Evolutionary conservation across 1,284 basidiomycete genomes (phyloP), one percentile per base, ranked within the genome.

Genomic region (Erythrobasidium hasegawianum): DNA sequence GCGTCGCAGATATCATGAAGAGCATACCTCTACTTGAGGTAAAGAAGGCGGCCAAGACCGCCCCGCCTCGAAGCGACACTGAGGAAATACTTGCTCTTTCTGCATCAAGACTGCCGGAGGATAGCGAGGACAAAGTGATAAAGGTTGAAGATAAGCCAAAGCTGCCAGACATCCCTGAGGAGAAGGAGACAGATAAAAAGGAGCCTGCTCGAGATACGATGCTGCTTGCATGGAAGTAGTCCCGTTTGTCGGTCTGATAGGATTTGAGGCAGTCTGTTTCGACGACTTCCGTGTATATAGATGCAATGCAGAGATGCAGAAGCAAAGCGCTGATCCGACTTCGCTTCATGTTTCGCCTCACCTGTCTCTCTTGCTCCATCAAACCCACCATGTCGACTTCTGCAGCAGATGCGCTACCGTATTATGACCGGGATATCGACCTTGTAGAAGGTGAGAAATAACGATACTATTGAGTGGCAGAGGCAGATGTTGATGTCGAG

Each of bases 351-450:
- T n/a, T n/a, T n/a, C n/a, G n/a, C n/a, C n/a, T 33, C 11, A 11
- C 33, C 33, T 33, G 33, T 33, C 33, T 33, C 11, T 33, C 33
- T 33, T 33, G 33, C 33, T 33, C 33, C 33, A 33, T 33, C 33
- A 33, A 33, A 33, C 4, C 33, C 33, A 33, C 4, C 33, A 33
- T 33, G 33, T 33, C 33, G 33, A 33, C 33, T 33, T 33, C 62
- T 1, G 55, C 47, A 3, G 41, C 57, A 20, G 62, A 65, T 27
- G 55, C 53, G 43, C 20, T 65, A 14, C 62, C 62, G 18, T 65
- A 65, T 38, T 58, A 65, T 33, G 62, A 65, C 55, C 57, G 55
- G 26, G 33, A 57, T 47, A 57, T 65, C 29, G 62, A 65, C 62
- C 38, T 52, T 33, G 62, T 57, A 14, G 55, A 52, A 24, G 62